phyloP scores from a whole-genome alignment of 2,329 filamentous ascomycete genomes.

The Gaeumannomyces sp. region DNA sequence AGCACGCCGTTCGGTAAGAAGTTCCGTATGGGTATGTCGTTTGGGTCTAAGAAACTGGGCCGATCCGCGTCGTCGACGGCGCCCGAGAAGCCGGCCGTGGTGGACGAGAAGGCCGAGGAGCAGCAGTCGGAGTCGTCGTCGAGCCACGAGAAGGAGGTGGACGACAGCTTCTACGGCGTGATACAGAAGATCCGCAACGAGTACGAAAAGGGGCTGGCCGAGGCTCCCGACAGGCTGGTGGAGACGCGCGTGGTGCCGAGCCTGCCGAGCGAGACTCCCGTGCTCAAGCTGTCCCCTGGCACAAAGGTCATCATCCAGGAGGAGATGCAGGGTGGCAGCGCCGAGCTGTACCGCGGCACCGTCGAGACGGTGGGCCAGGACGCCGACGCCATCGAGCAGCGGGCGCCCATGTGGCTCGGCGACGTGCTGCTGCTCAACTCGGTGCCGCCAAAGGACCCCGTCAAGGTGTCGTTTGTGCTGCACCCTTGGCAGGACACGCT shows the following conservation, averaged over 20 bases:
- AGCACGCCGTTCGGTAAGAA: conserved; percentile 73
- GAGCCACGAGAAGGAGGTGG: conserved; percentile 64
- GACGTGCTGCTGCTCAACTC: conserved; percentile 80
- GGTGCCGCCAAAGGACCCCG: conserved; percentile 79
- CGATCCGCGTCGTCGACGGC: conserved; percentile 59
- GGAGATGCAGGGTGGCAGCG: conserved; percentile 61
- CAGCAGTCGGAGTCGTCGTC: conserved; percentile 60
- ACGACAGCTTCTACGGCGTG: conserved; percentile 67
- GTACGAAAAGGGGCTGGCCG: conserved; percentile 62
- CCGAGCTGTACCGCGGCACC: conserved; percentile 86
- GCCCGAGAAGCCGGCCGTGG: conserved; percentile 64
- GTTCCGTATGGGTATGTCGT: conserved; percentile 70
- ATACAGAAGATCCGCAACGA: conserved; percentile 67
- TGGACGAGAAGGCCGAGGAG: conserved; percentile 68
- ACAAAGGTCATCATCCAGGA: conserved; percentile 66
- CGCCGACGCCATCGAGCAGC: conserved; percentile 76
- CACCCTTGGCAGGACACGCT: conserved; percentile 72
- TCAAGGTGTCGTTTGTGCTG: conserved; percentile 92
- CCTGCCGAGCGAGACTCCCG: conserved; percentile 66
- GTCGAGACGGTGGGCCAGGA: conserved; percentile 72
- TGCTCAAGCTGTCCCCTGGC: conserved; percentile 60
- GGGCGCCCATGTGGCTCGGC: conserved; percentile 85
- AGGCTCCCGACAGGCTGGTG: conserved; percentile 46
- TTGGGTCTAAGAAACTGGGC: conserved; percentile 77
- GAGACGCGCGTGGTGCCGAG: conserved; percentile 63